Percentiles rank a stretch among this genome's conserved stretches.
These are phyloP conservation scores for Phaffomyces antillensis DNA, from an alignment of 805 yeast genomes.

Conservation along the genomic window DNA sequence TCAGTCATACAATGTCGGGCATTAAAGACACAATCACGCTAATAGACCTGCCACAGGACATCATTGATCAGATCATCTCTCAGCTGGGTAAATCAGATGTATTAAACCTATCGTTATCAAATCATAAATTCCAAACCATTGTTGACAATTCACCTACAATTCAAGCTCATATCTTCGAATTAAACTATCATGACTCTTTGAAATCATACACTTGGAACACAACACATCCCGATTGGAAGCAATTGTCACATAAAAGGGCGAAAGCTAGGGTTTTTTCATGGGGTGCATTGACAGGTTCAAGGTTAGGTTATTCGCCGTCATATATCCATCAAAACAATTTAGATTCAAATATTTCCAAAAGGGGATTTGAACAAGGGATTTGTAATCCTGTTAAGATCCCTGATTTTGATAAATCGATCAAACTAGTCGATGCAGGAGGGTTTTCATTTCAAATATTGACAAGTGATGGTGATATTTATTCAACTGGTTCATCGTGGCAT, in stretches of 20 bases:
- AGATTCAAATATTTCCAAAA: slow-evolving; percentile 19
- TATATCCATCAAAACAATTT: slow-evolving; percentile 9
- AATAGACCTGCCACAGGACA: slow-evolving; percentile 1
- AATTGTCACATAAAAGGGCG: slow-evolving; percentile 34
- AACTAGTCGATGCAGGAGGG: slow-evolving; percentile 57
- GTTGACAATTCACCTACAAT: slow-evolving; percentile 33
- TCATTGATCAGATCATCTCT: neutral
- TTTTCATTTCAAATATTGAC: slow-evolving; percentile 55
- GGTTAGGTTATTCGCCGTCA: slow-evolving; percentile 37
- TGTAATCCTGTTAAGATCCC: slow-evolving; percentile 32
- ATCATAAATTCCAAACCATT: slow-evolving; percentile 28
- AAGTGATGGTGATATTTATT: slow-evolving; percentile 46
- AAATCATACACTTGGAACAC: slow-evolving; percentile 34
- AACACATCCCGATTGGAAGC: slow-evolving; percentile 34
- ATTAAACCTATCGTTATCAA: slow-evolving; percentile 31
- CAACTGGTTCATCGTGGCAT: slow-evolving; percentile 41
- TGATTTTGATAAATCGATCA: slow-evolving; percentile 29
- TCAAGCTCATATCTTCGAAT: slow-evolving; percentile 37
- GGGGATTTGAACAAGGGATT: slow-evolving; percentile 25
- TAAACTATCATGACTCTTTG: slow-evolving; percentile 38
- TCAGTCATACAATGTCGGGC: neutral
- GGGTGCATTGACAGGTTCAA: slow-evolving; percentile 38
- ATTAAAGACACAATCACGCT: neutral
- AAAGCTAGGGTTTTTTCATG: slow-evolving; percentile 40
- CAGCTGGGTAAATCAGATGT: slow-evolving; percentile 20